Conservation (phyloP, 31 red algal genomes). For the Asparagopsis taxiformis region DNA sequence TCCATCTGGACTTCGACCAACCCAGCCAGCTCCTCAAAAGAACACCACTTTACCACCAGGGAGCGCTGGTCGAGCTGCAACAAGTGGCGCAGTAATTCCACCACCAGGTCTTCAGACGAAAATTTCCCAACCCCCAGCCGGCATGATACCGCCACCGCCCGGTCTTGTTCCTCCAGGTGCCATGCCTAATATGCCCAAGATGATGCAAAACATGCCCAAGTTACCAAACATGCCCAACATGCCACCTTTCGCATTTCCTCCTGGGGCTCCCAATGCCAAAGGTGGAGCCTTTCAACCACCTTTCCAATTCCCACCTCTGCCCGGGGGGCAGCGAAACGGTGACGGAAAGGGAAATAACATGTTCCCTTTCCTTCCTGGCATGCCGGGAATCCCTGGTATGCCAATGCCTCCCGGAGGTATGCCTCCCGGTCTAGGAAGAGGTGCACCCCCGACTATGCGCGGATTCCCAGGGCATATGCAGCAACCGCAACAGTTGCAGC, state of each 20-base stretch:
- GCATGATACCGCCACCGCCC: slow-evolving; percentile 11
- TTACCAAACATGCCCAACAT: slow-evolving; percentile 26
- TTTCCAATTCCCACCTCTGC: slow-evolving; percentile 38
- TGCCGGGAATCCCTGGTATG: slow-evolving; percentile 48
- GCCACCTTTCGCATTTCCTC: slow-evolving; percentile 25
- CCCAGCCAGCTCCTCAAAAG: slow-evolving; percentile 9
- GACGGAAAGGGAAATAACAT: slow-evolving; percentile 22
- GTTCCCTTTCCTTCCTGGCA: slow-evolving; percentile 25
- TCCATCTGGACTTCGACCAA: slow-evolving; percentile 5
- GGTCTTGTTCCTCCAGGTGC: slow-evolving; percentile 7
- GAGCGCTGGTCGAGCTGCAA: neutral
- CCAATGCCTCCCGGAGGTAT: slow-evolving; percentile 29
- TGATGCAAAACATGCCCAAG: slow-evolving; percentile 31
- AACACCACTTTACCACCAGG: slow-evolving; percentile 12
- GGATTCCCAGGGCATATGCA: slow-evolving; percentile 47
- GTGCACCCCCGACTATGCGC: slow-evolving; percentile 11
- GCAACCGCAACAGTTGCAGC: slow-evolving; percentile 2
- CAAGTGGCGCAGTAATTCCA: neutral
- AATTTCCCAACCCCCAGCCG: slow-evolving; percentile 19
- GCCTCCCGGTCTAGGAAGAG: slow-evolving; percentile 28
- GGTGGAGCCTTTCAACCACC: slow-evolving; percentile 12
- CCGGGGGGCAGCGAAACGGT: slow-evolving; percentile 24
- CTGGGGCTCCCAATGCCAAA: slow-evolving; percentile 14
- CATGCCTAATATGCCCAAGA: slow-evolving; percentile 31
- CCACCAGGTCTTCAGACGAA: slow-evolving; percentile 11